These are phyloP conservation scores for Zoysia japonica DNA, from an alignment of 176 grass and related monocot genomes.

Conservation along the genomic window DNA sequence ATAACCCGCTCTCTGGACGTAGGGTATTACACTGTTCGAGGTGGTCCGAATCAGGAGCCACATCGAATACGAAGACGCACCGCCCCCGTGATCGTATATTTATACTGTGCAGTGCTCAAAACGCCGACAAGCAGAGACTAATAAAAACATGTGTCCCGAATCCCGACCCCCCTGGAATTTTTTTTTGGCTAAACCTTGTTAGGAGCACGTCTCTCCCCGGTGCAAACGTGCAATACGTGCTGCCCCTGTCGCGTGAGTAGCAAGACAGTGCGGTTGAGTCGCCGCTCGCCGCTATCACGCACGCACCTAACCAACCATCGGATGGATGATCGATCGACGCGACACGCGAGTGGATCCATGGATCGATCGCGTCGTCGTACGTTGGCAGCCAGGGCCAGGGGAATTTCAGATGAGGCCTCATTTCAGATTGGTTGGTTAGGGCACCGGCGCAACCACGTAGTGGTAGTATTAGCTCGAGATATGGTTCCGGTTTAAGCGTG, in stretches of 20 bases:
- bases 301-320: slow-evolving; percentile 10
- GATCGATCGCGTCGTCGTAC: background rate
- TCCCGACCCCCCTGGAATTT: background rate
- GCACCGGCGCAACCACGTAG: no score
- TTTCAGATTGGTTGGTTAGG: no score
- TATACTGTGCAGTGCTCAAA: no score
- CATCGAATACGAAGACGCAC: no score
- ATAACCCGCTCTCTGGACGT: no score
- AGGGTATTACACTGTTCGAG: no score
- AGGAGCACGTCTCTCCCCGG: background rate
- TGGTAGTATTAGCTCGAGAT: background rate
- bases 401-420: no score
- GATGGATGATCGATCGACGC: background rate
- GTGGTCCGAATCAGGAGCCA: no score
- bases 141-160: background rate
- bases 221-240: background rate
- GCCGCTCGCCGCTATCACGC: slow-evolving; percentile 35
- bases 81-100: no score
- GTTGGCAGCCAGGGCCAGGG: background rate
- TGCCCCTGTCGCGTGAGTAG: slow-evolving; percentile 19
- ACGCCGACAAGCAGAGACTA: background rate
- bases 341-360: background rate
- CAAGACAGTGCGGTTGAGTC: slow-evolving; percentile 34
- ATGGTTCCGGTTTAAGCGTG: slow-evolving; percentile 24
- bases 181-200: background rate